Percentiles rank a stretch among this genome's conserved stretches.
These are phyloP conservation scores for Orychophragmus violaceus DNA, from an alignment of 345 rosid species.

Conservation along the genomic window DNA sequence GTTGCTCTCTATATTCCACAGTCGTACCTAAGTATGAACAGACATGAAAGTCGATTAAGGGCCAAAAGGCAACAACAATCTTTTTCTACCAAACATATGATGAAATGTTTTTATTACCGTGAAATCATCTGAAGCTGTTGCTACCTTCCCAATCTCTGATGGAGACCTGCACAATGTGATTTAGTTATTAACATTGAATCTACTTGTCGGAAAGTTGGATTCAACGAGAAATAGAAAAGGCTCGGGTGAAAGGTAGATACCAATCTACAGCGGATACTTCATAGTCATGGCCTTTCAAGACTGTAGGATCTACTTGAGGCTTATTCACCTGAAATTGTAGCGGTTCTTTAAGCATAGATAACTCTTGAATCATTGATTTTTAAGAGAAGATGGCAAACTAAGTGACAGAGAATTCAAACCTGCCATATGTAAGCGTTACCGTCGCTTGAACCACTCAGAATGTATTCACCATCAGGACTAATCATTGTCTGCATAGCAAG, in stretches of 20 bases:
- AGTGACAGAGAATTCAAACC: conserved; percentile 40
- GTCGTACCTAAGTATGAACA: conserved; percentile 45
- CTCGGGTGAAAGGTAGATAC: conserved; percentile 34
- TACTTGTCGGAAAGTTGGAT: background rate
- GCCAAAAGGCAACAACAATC: background rate
- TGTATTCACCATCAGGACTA: conserved; percentile 74
- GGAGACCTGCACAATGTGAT: conserved; percentile 49
- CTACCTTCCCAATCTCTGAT: conserved; percentile 57
- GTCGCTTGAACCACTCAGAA: conserved; percentile 89
- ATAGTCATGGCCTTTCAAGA: conserved; percentile 58
- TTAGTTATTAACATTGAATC: background rate
- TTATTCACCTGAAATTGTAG: conserved; percentile 53
- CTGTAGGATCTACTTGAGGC: conserved; percentile 53
- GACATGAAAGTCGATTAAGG: background rate
- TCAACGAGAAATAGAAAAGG: background rate
- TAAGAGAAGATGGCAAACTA: background rate
- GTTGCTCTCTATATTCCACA: conserved; percentile 59
- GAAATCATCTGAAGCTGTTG: conserved; percentile 80
- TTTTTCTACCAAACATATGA: background rate
- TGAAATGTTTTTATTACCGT: conserved; percentile 40
- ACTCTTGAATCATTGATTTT: background rate
- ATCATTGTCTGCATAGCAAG: conserved; percentile 61
- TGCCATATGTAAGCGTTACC: conserved; percentile 85
- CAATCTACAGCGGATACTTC: conserved; percentile 95
- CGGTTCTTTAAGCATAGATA: background rate